phyloP scores from a whole-genome alignment of 2,329 filamentous ascomycete species.

The Pseudonectria foliicola region DNA sequence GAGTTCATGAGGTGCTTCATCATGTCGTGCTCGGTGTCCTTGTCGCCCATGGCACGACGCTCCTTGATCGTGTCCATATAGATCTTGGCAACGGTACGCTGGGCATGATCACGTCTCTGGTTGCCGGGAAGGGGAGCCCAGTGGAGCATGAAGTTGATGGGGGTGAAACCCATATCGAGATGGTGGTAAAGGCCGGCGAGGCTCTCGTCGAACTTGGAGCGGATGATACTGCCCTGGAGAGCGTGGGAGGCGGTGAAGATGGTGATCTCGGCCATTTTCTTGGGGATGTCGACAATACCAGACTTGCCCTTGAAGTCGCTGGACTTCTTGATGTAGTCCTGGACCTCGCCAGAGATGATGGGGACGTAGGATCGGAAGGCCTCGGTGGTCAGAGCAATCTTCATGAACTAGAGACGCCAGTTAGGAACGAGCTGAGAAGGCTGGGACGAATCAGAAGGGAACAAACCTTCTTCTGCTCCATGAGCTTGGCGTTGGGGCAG shows the following conservation, averaged over 20 bases:
- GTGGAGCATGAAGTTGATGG: slow-evolving; percentile 84
- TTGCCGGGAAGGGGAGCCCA: slow-evolving; percentile 90
- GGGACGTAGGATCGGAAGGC: slow-evolving; percentile 70
- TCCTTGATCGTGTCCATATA: slow-evolving; percentile 78
- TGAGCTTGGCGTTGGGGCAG: slow-evolving; percentile 83
- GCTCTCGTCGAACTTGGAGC: slow-evolving; percentile 69
- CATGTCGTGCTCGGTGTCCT: slow-evolving; percentile 61
- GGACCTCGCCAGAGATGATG: slow-evolving; percentile 69
- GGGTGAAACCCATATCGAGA: slow-evolving; percentile 82
- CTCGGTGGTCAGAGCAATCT: slow-evolving; percentile 68
- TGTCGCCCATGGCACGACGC: slow-evolving; percentile 48
- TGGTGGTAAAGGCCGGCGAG: slow-evolving; percentile 82
- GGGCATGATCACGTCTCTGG: slow-evolving; percentile 70
- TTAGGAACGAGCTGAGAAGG: slow-evolving; percentile 10
- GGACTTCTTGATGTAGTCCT: slow-evolving; percentile 63
- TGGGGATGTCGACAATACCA: slow-evolving; percentile 65
- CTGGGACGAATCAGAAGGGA: neutral
- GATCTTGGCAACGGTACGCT: slow-evolving; percentile 70
- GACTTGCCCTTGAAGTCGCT: slow-evolving; percentile 59
- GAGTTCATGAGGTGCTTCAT: slow-evolving; percentile 86
- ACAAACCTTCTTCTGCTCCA: slow-evolving; percentile 89
- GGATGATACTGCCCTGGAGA: slow-evolving; percentile 77
- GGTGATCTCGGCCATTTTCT: slow-evolving; percentile 76
- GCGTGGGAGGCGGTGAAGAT: slow-evolving; percentile 85
- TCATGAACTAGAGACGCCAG: slow-evolving; percentile 57